Evolutionary conservation across 2,329 filamentous ascomycete genomes (phyloP).

Genomic region (Talaromyces pinophilus): DNA sequence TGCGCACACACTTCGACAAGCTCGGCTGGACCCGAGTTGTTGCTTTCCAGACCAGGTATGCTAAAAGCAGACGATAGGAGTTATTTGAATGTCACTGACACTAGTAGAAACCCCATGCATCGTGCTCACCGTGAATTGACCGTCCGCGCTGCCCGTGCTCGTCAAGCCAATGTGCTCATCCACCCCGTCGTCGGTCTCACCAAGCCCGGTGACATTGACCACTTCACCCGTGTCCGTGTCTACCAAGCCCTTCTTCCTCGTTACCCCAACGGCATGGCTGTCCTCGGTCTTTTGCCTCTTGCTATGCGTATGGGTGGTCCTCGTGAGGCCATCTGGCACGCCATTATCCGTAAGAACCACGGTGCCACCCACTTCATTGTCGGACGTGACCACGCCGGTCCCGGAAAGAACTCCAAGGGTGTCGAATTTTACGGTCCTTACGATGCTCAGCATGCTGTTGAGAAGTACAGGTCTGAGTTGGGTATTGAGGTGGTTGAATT

Average conservation of each 20-base stretch:
- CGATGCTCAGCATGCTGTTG: slow-evolving; percentile 92
- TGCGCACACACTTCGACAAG: slow-evolving; percentile 97
- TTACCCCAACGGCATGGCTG: slow-evolving; percentile 99
- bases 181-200: slow-evolving; percentile 98
- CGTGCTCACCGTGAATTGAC: slow-evolving; percentile 97
- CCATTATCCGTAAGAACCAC: slow-evolving; percentile 99
- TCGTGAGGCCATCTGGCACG: slow-evolving; percentile 98
- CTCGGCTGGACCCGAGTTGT: slow-evolving; percentile 97
- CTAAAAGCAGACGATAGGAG: background rate
- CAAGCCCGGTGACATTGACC: slow-evolving; percentile 98
- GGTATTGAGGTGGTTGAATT: slow-evolving; percentile 99
- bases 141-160: slow-evolving; percentile 89
- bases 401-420: slow-evolving; percentile 96
- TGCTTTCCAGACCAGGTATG: slow-evolving; percentile 83
- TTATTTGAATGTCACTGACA: background rate
- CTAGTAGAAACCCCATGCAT: slow-evolving; percentile 88
- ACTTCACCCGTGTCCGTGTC: slow-evolving; percentile 98
- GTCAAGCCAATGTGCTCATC: slow-evolving; percentile 98
- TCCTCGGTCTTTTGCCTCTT: slow-evolving; percentile 87
- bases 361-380: slow-evolving; percentile 99
- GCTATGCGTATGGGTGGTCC: slow-evolving; percentile 99
- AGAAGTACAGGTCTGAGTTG: slow-evolving; percentile 94
- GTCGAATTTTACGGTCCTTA: slow-evolving; percentile 98
- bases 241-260: slow-evolving; percentile 95
- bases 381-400: slow-evolving; percentile 95